Evolutionary conservation across 192 early-diverging fungal genomes (phyloP), one percentile per base, ranked within the genome.

Genomic region (Linnemannia hyalina): DNA sequence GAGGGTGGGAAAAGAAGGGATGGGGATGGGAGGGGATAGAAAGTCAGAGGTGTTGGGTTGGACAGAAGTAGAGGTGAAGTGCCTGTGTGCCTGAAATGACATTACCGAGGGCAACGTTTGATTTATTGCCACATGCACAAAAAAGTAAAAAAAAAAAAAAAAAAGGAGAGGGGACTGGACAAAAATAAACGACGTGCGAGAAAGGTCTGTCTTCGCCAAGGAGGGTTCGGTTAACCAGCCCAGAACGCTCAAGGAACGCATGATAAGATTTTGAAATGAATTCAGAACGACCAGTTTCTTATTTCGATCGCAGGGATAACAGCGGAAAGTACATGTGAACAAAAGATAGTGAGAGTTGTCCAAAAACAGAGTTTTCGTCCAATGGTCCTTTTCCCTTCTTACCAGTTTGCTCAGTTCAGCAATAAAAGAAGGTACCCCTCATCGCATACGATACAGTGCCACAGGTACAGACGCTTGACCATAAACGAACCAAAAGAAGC

Each of bases 361-460:
- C 60, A 65, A 65, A 65, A 65, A 26, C 29, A 65, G 60, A 32
- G 60, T 65, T 26, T 65, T 65, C 60, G 60, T 65, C 60, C 60
- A 65, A 65, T 23, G 29, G 60, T 29, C 60, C 13, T 65, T 60
- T 65, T 65, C 57, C 26, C 57, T 60, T 60, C 23, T 60, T 60
- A 26, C 57, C n/a, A n/a, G 26, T 26, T 23, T 60, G 57, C 57
- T 60, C 57, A 60, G 57, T 60, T 60, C n/a, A 60, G 8, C 7
- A 4, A 23, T 1, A 60, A 6, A 60, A 65, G 35, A 52, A 22
- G 49, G 29, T 65, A 65, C 60, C 11, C 2, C 11, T 10, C 1
- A 0, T 26, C 23, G 6, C 57, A 60, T 60, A 26, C 26, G 23
- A 4, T n/a, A 5, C 1, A 26, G 23, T 23, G 6, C 22, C 18